These are phyloP conservation scores for Talaromyces sp. DNA, from an alignment of 2,329 filamentous ascomycete species.

Conservation along the genomic window DNA sequence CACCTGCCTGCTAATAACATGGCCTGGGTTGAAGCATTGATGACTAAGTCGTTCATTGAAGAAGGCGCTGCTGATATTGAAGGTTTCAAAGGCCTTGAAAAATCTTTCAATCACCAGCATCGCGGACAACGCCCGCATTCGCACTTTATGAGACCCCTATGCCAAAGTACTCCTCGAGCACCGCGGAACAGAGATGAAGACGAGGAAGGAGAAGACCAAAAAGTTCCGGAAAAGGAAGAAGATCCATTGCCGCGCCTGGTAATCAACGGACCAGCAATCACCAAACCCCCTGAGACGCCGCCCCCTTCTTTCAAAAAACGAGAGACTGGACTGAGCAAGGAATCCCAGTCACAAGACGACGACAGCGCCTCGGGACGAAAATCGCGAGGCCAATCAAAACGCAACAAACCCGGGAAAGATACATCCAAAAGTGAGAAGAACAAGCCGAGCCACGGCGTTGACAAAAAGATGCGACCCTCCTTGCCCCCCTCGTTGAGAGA, in stretches of 20 bases:
- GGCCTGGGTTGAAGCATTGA: constrained; percentile 59
- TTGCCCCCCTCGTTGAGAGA: not conserved
- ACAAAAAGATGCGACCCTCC: constrained; percentile 13
- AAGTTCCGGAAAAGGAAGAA: not conserved
- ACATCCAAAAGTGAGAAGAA: constrained; percentile 23
- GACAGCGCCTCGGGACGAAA: constrained; percentile 23
- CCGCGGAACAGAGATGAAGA: constrained; percentile 27
- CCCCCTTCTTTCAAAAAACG: constrained; percentile 20
- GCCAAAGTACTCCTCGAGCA: constrained; percentile 46
- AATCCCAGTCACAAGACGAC: constrained; percentile 23
- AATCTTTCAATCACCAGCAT: constrained; percentile 59
- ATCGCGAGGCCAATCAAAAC: constrained; percentile 22
- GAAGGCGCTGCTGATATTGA: constrained; percentile 59
- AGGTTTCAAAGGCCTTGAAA: constrained; percentile 59
- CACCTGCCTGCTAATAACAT: constrained; percentile 51
- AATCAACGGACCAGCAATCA: constrained; percentile 17
- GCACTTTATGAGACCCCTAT: constrained; percentile 59
- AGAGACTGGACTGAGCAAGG: constrained; percentile 26
- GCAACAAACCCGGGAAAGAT: constrained; percentile 21
- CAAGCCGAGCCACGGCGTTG: constrained; percentile 21
- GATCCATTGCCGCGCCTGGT: constrained; percentile 14
- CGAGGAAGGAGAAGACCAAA: constrained; percentile 15
- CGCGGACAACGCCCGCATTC: constrained; percentile 55
- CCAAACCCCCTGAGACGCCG: constrained; percentile 7
- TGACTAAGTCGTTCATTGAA: constrained; percentile 63